Evolutionary conservation across 2,329 filamentous ascomycete species (phyloP), one percentile per base, ranked within the genome.

Genomic region (Sarocladium strictum): DNA sequence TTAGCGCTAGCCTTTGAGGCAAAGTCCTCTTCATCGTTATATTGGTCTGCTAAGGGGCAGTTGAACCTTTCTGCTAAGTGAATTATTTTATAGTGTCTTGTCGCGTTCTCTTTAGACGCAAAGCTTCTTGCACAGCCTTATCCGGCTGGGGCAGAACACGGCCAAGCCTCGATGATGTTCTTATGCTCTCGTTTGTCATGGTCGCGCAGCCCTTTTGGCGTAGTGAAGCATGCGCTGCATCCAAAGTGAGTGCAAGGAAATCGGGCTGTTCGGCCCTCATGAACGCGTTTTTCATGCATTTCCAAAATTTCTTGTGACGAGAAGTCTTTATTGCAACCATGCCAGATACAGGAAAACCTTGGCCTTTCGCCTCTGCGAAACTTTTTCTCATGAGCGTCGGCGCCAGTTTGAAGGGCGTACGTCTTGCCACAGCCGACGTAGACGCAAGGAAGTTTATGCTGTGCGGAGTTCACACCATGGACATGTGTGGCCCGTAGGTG

Each of bases 201-300:
- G 38, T 41, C 38, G 38, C 38, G 38, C 38, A 41, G 38, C 38
- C 38, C n/a, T n/a, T n/a, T n/a, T n/a, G n/a, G n/a, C n/a, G n/a
- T n/a, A n/a, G n/a, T n/a, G n/a, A n/a, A n/a, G n/a, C n/a, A n/a
- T n/a, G n/a, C n/a, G n/a, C n/a, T n/a, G n/a, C n/a, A n/a, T n/a
- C n/a, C n/a, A n/a, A n/a, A n/a, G n/a, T n/a, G n/a, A n/a, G n/a
- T n/a, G n/a, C n/a, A n/a, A n/a, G n/a, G n/a, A n/a, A n/a, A n/a
- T n/a, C n/a, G n/a, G 38, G 38, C 38, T 41, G 19, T 7, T 41
- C 19, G 38, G 38, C 38, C 38, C 38, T 41, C 38, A 23, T 41
- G 38, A 23, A 10, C 38, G 38, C 38, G 38, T n/a, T 41, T 41
- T 41, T 23, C 15, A 41, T 41, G 38, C 9, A 41, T 7, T 17